Evolutionary conservation across 768 basidiomycete species (phyloP).

Genomic region (Leccinum arenicola): DNA sequence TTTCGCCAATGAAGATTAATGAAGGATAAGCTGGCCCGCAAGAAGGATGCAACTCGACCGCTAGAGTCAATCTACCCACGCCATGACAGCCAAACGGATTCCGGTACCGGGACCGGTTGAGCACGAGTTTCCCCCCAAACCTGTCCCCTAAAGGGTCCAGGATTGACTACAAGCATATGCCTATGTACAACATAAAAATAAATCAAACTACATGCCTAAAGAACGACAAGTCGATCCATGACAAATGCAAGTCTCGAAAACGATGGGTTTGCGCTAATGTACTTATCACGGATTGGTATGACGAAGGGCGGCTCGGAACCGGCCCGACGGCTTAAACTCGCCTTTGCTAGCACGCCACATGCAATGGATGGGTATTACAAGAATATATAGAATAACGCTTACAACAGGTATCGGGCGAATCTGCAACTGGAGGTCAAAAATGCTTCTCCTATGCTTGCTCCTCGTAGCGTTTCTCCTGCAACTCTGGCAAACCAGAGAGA

Average conservation of each 20-base stretch:
- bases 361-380: not conserved
- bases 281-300: not conserved
- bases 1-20: too few species aligned
- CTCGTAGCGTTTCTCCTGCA: not conserved
- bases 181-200: too few species aligned
- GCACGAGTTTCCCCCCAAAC: too few species aligned
- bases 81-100: too few species aligned
- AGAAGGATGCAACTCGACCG: too few species aligned
- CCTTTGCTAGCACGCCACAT: not conserved
- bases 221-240: too few species aligned
- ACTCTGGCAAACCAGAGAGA: not conserved
- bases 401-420: not conserved
- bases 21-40: too few species aligned
- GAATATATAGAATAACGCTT: not conserved
- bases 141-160: too few species aligned
- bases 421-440: not conserved
- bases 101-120: too few species aligned
- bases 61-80: too few species aligned
- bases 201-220: too few species aligned
- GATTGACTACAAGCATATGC: too few species aligned
- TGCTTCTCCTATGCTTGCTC: not conserved
- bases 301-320: not conserved
- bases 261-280: not conserved
- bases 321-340: not conserved
- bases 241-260: not conserved